These are phyloP conservation scores for Xylariaceae sp. DNA, from an alignment of 2,329 filamentous ascomycete species.

Conservation along the genomic window DNA sequence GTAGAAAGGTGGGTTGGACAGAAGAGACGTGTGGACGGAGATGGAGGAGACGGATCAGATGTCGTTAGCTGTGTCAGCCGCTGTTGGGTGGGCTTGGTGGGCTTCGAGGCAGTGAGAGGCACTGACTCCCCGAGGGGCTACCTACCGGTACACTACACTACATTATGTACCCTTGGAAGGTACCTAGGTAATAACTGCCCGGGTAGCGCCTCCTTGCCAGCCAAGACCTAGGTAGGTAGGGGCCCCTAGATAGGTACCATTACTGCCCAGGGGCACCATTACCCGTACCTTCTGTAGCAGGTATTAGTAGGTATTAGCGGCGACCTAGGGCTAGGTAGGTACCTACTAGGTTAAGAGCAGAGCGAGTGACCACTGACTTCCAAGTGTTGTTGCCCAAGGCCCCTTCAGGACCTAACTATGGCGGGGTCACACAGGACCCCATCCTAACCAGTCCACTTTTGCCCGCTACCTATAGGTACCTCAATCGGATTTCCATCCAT, in stretches of 20 bases:
- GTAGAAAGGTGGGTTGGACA: conserved; percentile 10
- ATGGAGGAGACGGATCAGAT: conserved; percentile 12
- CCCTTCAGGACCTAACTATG: too few species aligned
- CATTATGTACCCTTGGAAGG: too few species aligned
- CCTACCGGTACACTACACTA: background rate
- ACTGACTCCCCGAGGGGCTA: background rate
- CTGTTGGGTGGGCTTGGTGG: background rate
- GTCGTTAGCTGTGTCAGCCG: conserved; percentile 14
- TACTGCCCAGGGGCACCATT: too few species aligned
- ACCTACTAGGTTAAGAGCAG: background rate
- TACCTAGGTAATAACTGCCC: too few species aligned
- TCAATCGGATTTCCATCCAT: conserved; percentile 10
- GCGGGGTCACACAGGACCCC: background rate
- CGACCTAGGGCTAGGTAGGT: too few species aligned
- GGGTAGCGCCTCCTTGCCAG: background rate
- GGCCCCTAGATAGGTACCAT: too few species aligned
- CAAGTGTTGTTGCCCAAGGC: conserved; percentile 3
- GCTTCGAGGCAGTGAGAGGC: background rate
- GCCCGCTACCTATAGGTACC: conserved; percentile 14
- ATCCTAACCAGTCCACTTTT: conserved; percentile 13
- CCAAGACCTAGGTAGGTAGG: too few species aligned
- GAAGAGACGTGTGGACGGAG: conserved; percentile 7
- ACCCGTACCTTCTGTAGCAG: too few species aligned
- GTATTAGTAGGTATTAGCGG: too few species aligned
- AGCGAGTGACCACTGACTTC: background rate